These are phyloP conservation scores for Spathaspora girioi DNA, from an alignment of 805 yeast genomes.

Conservation along the genomic window DNA sequence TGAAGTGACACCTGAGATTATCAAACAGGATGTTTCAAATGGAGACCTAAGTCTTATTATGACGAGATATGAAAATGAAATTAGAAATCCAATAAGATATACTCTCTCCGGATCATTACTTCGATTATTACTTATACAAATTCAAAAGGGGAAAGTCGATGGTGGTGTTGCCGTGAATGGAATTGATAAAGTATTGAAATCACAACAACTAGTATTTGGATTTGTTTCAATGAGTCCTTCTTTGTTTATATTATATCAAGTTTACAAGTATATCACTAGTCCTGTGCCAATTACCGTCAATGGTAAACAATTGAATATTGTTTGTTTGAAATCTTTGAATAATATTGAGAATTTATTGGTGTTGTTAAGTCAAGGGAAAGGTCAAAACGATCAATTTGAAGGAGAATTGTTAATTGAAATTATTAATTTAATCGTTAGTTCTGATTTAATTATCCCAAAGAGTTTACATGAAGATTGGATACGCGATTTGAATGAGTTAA, in stretches of 20 bases:
- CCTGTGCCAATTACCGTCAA: constrained; percentile 25
- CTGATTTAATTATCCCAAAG: constrained; percentile 48
- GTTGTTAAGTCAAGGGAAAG: constrained; percentile 3
- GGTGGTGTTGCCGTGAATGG: constrained; percentile 88
- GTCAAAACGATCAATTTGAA: constrained; percentile 23
- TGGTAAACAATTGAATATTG: constrained; percentile 31
- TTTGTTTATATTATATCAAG: constrained; percentile 51
- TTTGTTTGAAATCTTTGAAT: constrained; percentile 45
- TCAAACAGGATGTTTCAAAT: constrained; percentile 49
- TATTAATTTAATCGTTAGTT: constrained; percentile 50
- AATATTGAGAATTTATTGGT: constrained; percentile 53
- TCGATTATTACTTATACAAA: constrained; percentile 77
- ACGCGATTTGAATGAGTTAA: constrained; percentile 60
- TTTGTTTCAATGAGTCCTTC: constrained; percentile 87
- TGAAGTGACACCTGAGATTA: constrained; percentile 15
- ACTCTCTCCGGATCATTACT: constrained; percentile 67
- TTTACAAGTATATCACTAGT: constrained; percentile 34
- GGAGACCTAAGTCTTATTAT: constrained; percentile 82
- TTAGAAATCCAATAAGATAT: constrained; percentile 65
- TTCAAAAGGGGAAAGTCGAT: constrained; percentile 96
- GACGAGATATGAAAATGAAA: constrained; percentile 74
- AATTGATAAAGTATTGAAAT: constrained; percentile 81
- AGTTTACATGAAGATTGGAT: constrained; percentile 51
- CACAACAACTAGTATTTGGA: constrained; percentile 94
- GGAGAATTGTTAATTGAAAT: constrained; percentile 70